Evolutionary conservation across 441 rosid genomes (phyloP), one percentile per base, ranked within the genome.

Genomic region (Iberis amara): DNA sequence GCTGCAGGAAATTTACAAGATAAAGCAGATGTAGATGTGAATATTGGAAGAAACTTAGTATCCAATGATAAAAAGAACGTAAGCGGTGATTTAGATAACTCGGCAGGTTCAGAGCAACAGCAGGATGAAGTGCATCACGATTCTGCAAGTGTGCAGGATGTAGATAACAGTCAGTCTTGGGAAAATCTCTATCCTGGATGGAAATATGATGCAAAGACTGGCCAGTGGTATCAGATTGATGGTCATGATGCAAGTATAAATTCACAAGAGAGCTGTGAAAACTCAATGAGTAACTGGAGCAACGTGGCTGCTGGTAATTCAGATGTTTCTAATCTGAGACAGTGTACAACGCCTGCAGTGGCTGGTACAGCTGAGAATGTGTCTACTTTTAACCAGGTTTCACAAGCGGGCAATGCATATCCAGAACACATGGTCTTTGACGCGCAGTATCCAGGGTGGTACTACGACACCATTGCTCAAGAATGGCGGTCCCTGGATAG

Each of bases 121-220:
- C 85, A 77, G 57, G 79, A 59, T 59, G 79, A 71, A 42, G 59
- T 67, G 57, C 48, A 68, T 47, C 79, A 68, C 33, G 72, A 60
- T 45, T 72, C 53, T 57, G 69, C 58, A 31, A 74, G 71, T 64
- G 82, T 56, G 49, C 85, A 79, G 62, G 84, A 72, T 65, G 27
- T 71, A 45, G 76, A 65, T 71, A 70, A 70, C 62, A 77, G 68
- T 60, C 88, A 79, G 65, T 53, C 81, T 44, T 86, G 94, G 97
- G 96, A 89, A 62, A 76, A 63, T 68, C 52, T 74, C 70, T 94
- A 86, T 73, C 97, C 99, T 0, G 99, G 99, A n/a, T 94, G 99
- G 99, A 79, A 71, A 61, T 81, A 64, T 68, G 97, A 94, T 65
- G 62, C 69, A 31, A 79, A 39, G 62, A 75, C 88, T 47, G 91